A percentile compares a stretch with the other conserved stretches of the same genome.
Conservation (phyloP, 1,284 basidiomycete genomes). For the Dichomitus squalens region DNA sequence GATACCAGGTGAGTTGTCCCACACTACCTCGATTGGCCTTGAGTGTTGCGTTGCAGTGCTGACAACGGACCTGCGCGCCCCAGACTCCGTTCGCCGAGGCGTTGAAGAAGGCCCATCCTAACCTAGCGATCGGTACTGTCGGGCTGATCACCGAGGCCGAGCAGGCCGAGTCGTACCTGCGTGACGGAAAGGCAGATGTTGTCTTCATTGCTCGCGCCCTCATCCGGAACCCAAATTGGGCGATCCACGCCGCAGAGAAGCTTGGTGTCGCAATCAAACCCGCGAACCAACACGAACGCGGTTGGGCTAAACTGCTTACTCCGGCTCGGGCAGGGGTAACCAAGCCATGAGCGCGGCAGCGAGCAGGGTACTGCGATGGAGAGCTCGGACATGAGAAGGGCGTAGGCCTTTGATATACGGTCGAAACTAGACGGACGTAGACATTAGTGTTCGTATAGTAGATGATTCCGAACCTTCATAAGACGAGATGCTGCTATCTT, state of each 20-base stretch:
- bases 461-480: too few species aligned
- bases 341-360: too few species aligned
- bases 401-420: too few species aligned
- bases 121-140: conserved; percentile 65
- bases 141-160: conserved; percentile 70
- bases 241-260: conserved; percentile 53
- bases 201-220: conserved; percentile 73
- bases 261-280: conserved; percentile 60
- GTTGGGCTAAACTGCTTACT: conserved; percentile 52
- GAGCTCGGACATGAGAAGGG: too few species aligned
- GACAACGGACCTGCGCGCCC: conserved; percentile 4
- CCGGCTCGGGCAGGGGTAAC: conserved; percentile 24
- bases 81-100: conserved; percentile 73
- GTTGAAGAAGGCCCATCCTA: conserved; percentile 64
- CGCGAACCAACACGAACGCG: conserved; percentile 70
- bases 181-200: conserved; percentile 68
- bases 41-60: neutral
- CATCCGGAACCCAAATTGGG: conserved; percentile 60
- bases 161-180: conserved; percentile 69
- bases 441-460: too few species aligned
- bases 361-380: too few species aligned
- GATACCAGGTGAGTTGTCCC: conserved; percentile 64
- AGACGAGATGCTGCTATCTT: too few species aligned
- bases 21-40: neutral
- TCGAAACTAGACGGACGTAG: too few species aligned